These are phyloP conservation scores for Orobanche coerulescens DNA, from an alignment of 257 asterid genomes.

Conservation along the genomic window DNA sequence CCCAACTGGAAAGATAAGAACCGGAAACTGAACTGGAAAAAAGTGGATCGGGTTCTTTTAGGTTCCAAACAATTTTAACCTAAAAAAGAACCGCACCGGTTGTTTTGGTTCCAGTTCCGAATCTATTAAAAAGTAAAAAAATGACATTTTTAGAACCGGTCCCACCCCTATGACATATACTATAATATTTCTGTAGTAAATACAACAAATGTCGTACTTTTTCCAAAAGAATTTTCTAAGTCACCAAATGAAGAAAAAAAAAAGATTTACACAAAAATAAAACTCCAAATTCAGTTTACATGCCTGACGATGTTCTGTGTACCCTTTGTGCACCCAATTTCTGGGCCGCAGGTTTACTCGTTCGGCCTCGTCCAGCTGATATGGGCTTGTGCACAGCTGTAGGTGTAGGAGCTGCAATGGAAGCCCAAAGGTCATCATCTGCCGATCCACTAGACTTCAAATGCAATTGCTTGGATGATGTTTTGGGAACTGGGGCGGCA, in stretches of 20 bases:
- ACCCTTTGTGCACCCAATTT: constrained; percentile 81
- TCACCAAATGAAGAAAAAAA: constrained; percentile 21
- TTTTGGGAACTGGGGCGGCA: constrained; percentile 55
- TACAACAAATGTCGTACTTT: constrained; percentile 13
- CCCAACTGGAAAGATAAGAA: no score
- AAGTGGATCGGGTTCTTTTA: no score
- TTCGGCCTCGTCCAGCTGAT: constrained; percentile 57
- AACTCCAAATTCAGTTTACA: constrained; percentile 24
- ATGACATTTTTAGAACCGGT: no score
- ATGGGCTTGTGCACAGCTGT: constrained; percentile 60
- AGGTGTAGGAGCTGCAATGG: constrained; percentile 84
- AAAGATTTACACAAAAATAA: constrained; percentile 39
- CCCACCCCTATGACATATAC: no score
- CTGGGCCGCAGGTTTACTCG: constrained; percentile 59
- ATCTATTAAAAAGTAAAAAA: background rate
- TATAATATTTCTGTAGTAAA: constrained; percentile 10
- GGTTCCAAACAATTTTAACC: no score
- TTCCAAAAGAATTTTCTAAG: constrained; percentile 9
- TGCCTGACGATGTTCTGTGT: constrained; percentile 76
- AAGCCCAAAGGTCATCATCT: constrained; percentile 78
- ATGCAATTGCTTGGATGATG: constrained; percentile 38
- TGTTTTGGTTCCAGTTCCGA: no score
- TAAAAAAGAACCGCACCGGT: no score
- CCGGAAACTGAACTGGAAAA: no score
- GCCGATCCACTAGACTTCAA: constrained; percentile 40